phyloP scores from a whole-genome alignment of 2,329 filamentous ascomycete species.

The Botrytis fabae region DNA sequence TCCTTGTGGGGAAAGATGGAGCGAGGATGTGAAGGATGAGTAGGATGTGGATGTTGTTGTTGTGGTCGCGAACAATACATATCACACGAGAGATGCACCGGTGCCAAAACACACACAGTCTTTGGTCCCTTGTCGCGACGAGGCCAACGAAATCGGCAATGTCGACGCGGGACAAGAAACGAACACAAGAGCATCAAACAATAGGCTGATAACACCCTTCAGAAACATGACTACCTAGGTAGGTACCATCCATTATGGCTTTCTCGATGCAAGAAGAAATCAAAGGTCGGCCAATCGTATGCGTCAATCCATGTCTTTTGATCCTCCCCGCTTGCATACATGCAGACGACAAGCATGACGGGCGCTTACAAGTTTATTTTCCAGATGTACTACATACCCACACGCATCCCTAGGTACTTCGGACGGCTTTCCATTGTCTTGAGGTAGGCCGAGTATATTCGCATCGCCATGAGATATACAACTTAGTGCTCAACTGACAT shows the following conservation, averaged over 20 bases:
- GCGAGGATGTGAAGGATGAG: not conserved
- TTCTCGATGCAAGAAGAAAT: not conserved
- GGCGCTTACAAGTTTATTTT: conserved; percentile 21
- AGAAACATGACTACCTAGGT: not conserved
- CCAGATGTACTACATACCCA: not conserved
- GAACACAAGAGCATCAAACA: not conserved
- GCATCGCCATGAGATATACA: conserved; percentile 1
- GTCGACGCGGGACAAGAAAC: conserved; percentile 3
- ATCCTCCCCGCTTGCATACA: conserved; percentile 19
- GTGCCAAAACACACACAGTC: not conserved
- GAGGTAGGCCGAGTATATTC: conserved; percentile 1
- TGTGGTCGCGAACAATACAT: not conserved
- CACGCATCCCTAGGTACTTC: not conserved
- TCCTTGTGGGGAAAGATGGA: conserved; percentile 6
- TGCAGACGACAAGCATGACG: conserved; percentile 5
- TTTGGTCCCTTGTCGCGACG: not conserved
- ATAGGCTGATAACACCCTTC: conserved; percentile 10
- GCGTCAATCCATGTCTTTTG: conserved; percentile 17
- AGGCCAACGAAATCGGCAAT: conserved; percentile 1
- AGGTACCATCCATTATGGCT: not conserved
- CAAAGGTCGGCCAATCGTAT: conserved; percentile 1
- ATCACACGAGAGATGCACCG: not conserved
- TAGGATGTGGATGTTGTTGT: not conserved
- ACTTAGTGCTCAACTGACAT: conserved; percentile 4
- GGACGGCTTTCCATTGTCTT: conserved; percentile 5